Conservation (phyloP, 129 eudicot species). For the Pulicaria dysenterica region DNA sequence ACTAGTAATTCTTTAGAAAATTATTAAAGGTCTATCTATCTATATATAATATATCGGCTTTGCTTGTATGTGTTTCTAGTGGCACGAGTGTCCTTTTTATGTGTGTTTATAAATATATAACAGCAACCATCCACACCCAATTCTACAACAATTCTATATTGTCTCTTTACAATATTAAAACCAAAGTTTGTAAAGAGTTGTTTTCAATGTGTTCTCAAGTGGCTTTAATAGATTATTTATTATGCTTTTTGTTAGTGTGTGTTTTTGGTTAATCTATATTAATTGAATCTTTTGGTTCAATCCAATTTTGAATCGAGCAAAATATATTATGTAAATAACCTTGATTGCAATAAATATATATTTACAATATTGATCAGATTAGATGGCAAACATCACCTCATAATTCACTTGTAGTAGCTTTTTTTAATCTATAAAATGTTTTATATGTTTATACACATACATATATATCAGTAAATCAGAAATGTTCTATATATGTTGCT, state of each 20-base stretch:
- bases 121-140: slow-evolving; percentile 1
- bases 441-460: too few relatives aligned
- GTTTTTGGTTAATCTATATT: not conserved
- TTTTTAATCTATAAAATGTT: too few relatives aligned
- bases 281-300: not conserved
- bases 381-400: too few relatives aligned
- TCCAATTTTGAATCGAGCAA: not conserved
- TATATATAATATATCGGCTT: not conserved
- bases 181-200: slow-evolving; percentile 14
- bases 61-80: slow-evolving; percentile 23
- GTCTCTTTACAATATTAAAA: not conserved
- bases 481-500: too few relatives aligned
- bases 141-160: not conserved
- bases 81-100: slow-evolving; percentile 16
- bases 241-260: not conserved
- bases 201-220: slow-evolving; percentile 15
- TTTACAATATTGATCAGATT: too few relatives aligned
- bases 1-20: not conserved
- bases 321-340: not conserved
- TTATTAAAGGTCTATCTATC: not conserved
- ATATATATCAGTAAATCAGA: too few relatives aligned
- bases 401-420: too few relatives aligned
- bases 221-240: slow-evolving; percentile 19
- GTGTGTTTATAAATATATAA: not conserved
- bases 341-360: not conserved